Base-by-base conservation (phyloP, 1,139 yeast genomes). In the Diutina catenulata region DNA sequence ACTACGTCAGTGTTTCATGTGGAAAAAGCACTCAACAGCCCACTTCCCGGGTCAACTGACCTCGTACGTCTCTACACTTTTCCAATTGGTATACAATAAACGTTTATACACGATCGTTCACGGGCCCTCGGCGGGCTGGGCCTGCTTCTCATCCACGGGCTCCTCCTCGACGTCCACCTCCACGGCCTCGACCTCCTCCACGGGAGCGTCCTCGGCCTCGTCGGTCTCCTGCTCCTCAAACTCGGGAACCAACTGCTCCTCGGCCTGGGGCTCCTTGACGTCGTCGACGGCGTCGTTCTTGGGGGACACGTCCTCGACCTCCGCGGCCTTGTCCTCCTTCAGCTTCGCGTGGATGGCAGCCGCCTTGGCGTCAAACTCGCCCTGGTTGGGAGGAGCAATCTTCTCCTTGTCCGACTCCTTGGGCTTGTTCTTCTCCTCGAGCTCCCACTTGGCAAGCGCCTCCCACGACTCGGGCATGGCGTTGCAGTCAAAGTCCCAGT, bases 401-500 rank as follows among this genome's bases (percentile, higher is more conserved):
- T 31, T 20, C 22, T 9, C 25, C 18, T 19, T 21, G 18, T 6
- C 9, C 10, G n/a, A 11, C 8, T 21, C 25, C 13, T 15, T 5
- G 9, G n/a, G 15, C 18, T 21, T 21, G n/a, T 31, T 19, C 6
- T 16, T 19, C 6, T 3, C 15, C 5, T 31, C 26, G 15, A 3
- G 7, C 7, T 31, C 35, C 13, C 13, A 31, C 21, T 31, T 13
- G 4, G 18, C 25, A 5, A 31, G 66, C 18, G 60, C 57, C 21
- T 51, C 47, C 16, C 52, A 44, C 21, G 45, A 47, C 9, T 49
- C 52, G 40, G 67, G 68, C 64, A 71, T 84, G 16, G 66, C 52
- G 45, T 62, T 62, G 60, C 98, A 91, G 51, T 79, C 81, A 55
- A 78, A 91, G 64, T 91, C 98, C 98, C 94, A 84, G 15, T 65